Conservation (phyloP, 768 basidiomycete genomes). For the Tubosaeta sp. region DNA sequence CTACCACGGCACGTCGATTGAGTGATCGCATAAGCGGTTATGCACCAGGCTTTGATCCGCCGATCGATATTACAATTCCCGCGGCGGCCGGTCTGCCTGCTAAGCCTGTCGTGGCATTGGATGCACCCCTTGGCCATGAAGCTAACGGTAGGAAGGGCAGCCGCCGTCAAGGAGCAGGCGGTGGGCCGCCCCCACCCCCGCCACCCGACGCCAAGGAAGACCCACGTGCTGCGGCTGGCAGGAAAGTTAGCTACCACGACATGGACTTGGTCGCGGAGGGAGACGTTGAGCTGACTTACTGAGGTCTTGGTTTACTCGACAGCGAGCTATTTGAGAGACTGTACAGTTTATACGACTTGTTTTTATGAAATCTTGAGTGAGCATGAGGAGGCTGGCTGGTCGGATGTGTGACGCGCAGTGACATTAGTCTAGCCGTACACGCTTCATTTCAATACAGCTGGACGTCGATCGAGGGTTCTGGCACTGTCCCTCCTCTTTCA, state of each 20-base stretch:
- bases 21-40: constrained; percentile 81
- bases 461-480: constrained; percentile 27
- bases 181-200: constrained; percentile 68
- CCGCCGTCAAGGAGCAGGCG: constrained; percentile 36
- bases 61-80: constrained; percentile 45
- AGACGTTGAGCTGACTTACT: constrained; percentile 54
- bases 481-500: background rate
- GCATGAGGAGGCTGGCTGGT: constrained; percentile 24
- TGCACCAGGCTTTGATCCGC: constrained; percentile 46
- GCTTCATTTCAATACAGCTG: constrained; percentile 19
- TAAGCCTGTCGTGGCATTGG: constrained; percentile 61
- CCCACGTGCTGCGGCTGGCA: constrained; percentile 83
- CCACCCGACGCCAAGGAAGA: constrained; percentile 90
- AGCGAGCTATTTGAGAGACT: constrained; percentile 20
- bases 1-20: constrained; percentile 56
- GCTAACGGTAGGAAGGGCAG: constrained; percentile 32
- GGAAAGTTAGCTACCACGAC: constrained; percentile 91
- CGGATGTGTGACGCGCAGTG: constrained; percentile 25
- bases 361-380: constrained; percentile 28
- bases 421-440: constrained; percentile 13
- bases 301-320: constrained; percentile 19
- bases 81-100: constrained; percentile 73
- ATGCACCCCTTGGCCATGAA: constrained; percentile 43
- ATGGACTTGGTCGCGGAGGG: constrained; percentile 91
- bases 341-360: constrained; percentile 11